Conservation (phyloP, 352 stramenopile genomes). For the Phytophthora aleatoria region DNA sequence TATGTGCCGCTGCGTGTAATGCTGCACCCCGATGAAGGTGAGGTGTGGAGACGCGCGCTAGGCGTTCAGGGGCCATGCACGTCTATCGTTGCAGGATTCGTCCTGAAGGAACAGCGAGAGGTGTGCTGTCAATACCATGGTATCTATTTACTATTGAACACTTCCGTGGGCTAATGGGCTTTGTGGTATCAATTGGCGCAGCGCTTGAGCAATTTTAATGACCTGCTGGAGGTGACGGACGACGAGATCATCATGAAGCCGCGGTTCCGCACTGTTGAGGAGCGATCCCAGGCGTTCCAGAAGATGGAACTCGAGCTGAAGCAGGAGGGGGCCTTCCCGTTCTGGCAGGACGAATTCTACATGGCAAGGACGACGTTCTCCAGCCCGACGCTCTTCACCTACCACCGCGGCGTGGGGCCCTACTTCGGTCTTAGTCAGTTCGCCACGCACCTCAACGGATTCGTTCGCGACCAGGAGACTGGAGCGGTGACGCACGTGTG, state of each 20-base stretch:
- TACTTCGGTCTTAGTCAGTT: constrained; percentile 73
- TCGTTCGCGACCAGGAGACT: constrained; percentile 41
- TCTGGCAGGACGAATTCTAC: constrained; percentile 73
- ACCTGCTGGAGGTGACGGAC: constrained; percentile 39
- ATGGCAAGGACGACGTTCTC: constrained; percentile 52
- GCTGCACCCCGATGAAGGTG: constrained; percentile 40
- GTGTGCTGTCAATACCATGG: constrained; percentile 15
- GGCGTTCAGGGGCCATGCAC: constrained; percentile 14
- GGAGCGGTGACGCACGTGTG: constrained; percentile 52
- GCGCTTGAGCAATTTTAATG: constrained; percentile 39
- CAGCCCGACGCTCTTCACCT: constrained; percentile 57
- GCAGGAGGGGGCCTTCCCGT: constrained; percentile 48
- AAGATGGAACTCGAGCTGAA: constrained; percentile 48
- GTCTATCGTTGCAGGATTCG: constrained; percentile 42
- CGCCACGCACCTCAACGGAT: constrained; percentile 76
- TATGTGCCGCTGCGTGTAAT: constrained; percentile 62
- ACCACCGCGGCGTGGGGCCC: constrained; percentile 63
- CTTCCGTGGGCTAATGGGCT: background rate
- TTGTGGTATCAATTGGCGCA: constrained; percentile 10
- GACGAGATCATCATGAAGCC: constrained; percentile 39
- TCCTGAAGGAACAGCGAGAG: constrained; percentile 41
- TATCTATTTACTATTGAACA: no score
- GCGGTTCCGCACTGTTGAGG: constrained; percentile 31
- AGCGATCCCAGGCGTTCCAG: constrained; percentile 53
- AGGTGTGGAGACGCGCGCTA: constrained; percentile 19